Base-by-base conservation (phyloP, 2,329 filamentous ascomycete species). In the Stachybotrys chartarum region DNA sequence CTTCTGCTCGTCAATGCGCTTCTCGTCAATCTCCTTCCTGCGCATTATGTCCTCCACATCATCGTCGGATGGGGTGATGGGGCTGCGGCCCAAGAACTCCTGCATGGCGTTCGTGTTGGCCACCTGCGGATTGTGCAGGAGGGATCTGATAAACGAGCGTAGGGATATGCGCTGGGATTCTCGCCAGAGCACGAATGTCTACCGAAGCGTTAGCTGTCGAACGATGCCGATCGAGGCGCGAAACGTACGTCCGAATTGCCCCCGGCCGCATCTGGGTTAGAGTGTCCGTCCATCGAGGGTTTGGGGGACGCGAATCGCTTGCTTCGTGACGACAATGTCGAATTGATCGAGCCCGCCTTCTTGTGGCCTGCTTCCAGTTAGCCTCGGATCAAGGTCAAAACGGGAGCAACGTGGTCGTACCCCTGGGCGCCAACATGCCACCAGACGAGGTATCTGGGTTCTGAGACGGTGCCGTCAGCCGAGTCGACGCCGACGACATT, bases 111-210 rank as follows among this genome's bases (percentile, higher is more conserved):
- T 88, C 0, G 91, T 95, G 56, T 85, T 83, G 42, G 92, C 90
- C 58, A 96, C 85, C 59, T 91, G 87, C 39, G 88, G 84, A 63
- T 96, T 96, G 50, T 93, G 84, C 30, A 99, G 74, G 12, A 97
- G 78, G 18, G 87, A 90, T 47, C 94, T 84, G n/a, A 99, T 74
- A 68, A 94, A 97, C 1, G 94, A 92, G 54, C 94, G 83, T 5
- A 99, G 77, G 1, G 93, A 97, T 17, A 97, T 88, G 61, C 94
- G 84, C 72, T 97, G 94, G 61, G 85, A 88, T 74, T 99, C 94
- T 46, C 94, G 83, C 75, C 88, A 92, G 16, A 97, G 75, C 1
- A 83, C 74, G 4, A 89, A 70, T 24, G 78, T 75, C 68, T 85
- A 56, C 12, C 24, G 42, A 6, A 5, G 8, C 6, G 17, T 44